A percentile compares a stretch with the other conserved stretches of the same genome.
These are phyloP conservation scores for Aspergillus sp. DNA, from an alignment of 2,329 filamentous ascomycete species.

Conservation along the genomic window DNA sequence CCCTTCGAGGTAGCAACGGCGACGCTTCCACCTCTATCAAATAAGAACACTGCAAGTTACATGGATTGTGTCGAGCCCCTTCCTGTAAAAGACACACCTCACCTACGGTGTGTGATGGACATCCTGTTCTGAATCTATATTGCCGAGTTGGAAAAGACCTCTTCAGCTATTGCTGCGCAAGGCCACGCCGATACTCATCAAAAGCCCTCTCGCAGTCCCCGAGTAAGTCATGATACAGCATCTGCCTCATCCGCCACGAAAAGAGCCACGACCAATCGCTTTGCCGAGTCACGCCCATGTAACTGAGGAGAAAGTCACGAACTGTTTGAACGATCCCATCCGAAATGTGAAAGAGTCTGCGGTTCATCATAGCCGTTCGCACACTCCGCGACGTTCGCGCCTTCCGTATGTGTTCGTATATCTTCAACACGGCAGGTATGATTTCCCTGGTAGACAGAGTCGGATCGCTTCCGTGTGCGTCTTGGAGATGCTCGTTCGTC, in stretches of 20 bases:
- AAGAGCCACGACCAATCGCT: conserved; percentile 26
- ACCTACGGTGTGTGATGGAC: too few relatives aligned
- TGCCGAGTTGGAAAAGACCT: too few relatives aligned
- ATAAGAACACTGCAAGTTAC: too few relatives aligned
- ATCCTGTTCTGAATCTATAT: too few relatives aligned
- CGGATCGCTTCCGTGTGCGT: neutral
- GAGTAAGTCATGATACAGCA: conserved; percentile 19
- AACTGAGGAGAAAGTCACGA: conserved; percentile 20
- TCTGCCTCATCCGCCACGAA: conserved; percentile 21
- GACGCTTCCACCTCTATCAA: too few relatives aligned
- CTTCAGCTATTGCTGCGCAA: neutral
- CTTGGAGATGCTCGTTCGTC: conserved; percentile 35
- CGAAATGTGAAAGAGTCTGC: conserved; percentile 23
- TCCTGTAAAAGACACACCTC: too few relatives aligned
- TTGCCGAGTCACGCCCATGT: conserved; percentile 21
- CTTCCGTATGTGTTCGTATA: conserved; percentile 26
- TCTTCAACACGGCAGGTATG: conserved; percentile 1
- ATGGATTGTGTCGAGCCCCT: too few relatives aligned
- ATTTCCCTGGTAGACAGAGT: neutral
- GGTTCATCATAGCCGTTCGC: conserved; percentile 22
- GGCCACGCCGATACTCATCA: neutral
- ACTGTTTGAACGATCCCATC: conserved; percentile 23
- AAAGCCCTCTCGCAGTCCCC: conserved; percentile 18
- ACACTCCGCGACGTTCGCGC: conserved; percentile 24
- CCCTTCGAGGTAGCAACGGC: too few relatives aligned